Evolutionary conservation across 2,329 filamentous ascomycete genomes (phyloP).

Genomic region (Fusarium austroafricanum): DNA sequence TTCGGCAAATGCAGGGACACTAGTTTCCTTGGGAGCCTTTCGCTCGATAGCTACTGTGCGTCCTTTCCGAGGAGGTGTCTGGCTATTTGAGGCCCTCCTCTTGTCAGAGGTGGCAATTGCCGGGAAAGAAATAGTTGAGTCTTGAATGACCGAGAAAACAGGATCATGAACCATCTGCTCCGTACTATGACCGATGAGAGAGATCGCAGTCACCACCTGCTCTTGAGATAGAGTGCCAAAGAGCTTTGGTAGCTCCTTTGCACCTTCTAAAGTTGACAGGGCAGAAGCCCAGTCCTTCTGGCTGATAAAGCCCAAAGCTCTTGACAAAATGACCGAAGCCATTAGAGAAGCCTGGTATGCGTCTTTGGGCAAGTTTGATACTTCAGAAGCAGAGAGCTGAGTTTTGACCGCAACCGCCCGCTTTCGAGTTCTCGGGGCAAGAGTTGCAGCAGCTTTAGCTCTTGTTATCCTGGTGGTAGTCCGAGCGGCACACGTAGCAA

Average conservation of each 20-base stretch:
- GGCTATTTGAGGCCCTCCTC: conserved; percentile 49
- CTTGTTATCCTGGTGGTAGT: conserved; percentile 45
- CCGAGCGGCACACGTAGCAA: conserved; percentile 43
- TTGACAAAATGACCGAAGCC: conserved; percentile 51
- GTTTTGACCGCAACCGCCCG: conserved; percentile 41
- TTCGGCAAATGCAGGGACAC: conserved; percentile 62
- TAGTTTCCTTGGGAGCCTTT: conserved; percentile 48
- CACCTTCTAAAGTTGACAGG: conserved; percentile 64
- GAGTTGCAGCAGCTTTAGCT: conserved; percentile 33
- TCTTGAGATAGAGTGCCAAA: conserved; percentile 57
- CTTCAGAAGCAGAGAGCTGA: conserved; percentile 36
- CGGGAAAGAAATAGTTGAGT: conserved; percentile 91
- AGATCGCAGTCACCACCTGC: conserved; percentile 73
- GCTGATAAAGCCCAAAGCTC: conserved; percentile 59
- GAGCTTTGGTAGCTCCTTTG: conserved; percentile 57
- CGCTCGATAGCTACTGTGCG: conserved; percentile 39
- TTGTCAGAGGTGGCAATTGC: conserved; percentile 66
- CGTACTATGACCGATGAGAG: conserved; percentile 75
- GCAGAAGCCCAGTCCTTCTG: conserved; percentile 70
- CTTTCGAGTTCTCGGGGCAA: conserved; percentile 33
- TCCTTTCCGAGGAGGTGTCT: conserved; percentile 52
- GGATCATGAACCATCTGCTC: conserved; percentile 81
- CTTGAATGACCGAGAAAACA: conserved; percentile 88
- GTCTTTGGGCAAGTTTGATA: conserved; percentile 46
- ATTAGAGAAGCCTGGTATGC: conserved; percentile 53